Evolutionary conservation across 2,329 filamentous ascomycete species (phyloP).

Genomic region (Penicillium crustosum): DNA sequence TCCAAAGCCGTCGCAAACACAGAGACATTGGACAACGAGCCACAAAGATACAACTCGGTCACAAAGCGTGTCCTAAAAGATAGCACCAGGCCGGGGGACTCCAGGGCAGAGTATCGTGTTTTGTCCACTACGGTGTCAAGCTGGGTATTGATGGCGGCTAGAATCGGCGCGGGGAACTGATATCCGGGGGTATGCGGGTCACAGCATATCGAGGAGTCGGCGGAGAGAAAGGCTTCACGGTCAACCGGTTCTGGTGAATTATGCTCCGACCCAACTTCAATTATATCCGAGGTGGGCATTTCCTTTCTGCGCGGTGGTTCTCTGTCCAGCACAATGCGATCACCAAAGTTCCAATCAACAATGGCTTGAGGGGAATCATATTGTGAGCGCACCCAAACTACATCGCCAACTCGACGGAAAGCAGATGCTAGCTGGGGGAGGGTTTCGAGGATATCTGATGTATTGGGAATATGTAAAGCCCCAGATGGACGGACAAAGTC

Average conservation of each 20-base stretch:
- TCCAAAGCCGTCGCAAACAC: constrained; percentile 90
- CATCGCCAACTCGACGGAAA: constrained; percentile 70
- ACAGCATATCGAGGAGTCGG: constrained; percentile 39
- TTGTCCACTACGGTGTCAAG: constrained; percentile 63
- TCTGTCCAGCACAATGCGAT: constrained; percentile 43
- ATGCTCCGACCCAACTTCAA: constrained; percentile 22
- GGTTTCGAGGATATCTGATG: constrained; percentile 65
- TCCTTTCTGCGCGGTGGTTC: constrained; percentile 13
- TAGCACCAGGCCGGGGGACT: constrained; percentile 69
- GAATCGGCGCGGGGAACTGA: constrained; percentile 52
- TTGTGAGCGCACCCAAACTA: constrained; percentile 82
- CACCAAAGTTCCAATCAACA: constrained; percentile 52
- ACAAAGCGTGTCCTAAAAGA: constrained; percentile 81
- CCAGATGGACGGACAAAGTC: constrained; percentile 75
- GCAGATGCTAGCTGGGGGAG: constrained; percentile 65
- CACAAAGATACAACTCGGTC: constrained; percentile 86
- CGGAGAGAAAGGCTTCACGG: constrained; percentile 46
- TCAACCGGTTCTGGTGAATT: constrained; percentile 33
- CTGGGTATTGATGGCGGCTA: constrained; percentile 51
- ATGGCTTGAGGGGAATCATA: constrained; percentile 64
- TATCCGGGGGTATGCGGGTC: constrained; percentile 44
- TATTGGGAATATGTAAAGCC: constrained; percentile 64
- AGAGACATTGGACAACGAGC: constrained; percentile 80
- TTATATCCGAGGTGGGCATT: constrained; percentile 19
- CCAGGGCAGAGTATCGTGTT: constrained; percentile 84